Evolutionary conservation across 106 monocot species (phyloP), one percentile per base, ranked within the genome.

Genomic region (Alisma plantagoaquatica): DNA sequence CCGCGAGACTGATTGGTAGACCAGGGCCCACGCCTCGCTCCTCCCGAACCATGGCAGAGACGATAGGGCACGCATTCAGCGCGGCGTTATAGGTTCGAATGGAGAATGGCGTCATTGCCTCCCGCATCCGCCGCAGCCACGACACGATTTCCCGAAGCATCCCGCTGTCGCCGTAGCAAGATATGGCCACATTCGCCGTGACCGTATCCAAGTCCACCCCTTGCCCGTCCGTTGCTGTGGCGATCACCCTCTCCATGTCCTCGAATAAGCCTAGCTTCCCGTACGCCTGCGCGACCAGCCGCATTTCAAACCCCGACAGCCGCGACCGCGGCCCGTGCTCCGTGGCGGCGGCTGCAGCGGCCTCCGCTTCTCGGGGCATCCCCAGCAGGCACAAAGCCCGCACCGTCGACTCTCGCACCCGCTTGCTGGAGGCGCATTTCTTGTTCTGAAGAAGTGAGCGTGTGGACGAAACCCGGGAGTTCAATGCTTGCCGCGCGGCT

Each of bases 301-400:
- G 58, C 53, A 73, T 81, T 61, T 81, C 80, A 53, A 94, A 87
- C 10, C 59, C 17, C 15, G 87, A 83, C 9, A 87, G 77, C 50
- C 55, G 66, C 9, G 94, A 75, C 50, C 55, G 66, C 41, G 70
- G 73, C 3, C 82, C 79, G 3, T 27, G 24, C 11, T 24, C 47
- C 33, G 18, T 42, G 80, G 88, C 84, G 64, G 74, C 73, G 25
- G 43, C 55, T 7, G 73, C 46, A 64, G 75, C 27, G 27, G 33
- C 53, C 64, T 94, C 87, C 2, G 94, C 94, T 29, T 80, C 87
- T 0, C 4, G 30, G 0, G 79, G 61, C 52, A 66, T 50, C 10
- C 70, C 78, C 70, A 94, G 51, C 45, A 35, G 42, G 42, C 94
- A 80, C 29, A 87, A 41, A 4, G 56, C 82, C 50, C 57, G 80